Percentiles rank a stretch among this genome's conserved stretches.
phyloP scores from a whole-genome alignment of 306 rosid species.

The Vigna hirtella region DNA sequence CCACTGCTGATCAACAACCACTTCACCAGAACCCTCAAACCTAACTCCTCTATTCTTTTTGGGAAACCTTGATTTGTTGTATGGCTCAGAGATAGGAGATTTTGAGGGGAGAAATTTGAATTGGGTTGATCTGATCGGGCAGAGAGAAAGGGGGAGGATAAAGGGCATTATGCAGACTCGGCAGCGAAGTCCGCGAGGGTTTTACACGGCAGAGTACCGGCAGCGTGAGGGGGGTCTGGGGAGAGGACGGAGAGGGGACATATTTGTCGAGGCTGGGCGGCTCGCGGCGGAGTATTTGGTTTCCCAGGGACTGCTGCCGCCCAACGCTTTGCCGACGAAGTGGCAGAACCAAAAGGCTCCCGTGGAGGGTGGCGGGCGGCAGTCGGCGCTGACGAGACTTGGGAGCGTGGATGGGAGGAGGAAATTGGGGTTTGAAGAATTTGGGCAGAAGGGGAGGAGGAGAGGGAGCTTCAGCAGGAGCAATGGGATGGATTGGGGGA shows the following conservation, averaged over 20 bases:
- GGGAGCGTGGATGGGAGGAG: slow-evolving; percentile 65
- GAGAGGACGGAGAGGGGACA: slow-evolving; percentile 47
- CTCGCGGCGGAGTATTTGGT: slow-evolving; percentile 93
- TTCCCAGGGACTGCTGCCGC: slow-evolving; percentile 80
- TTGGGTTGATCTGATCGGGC: background rate
- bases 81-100: background rate
- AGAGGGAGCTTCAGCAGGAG: slow-evolving; percentile 59
- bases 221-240: slow-evolving; percentile 36
- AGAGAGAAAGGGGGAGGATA: background rate
- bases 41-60: background rate
- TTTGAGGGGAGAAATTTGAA: background rate
- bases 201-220: slow-evolving; percentile 50
- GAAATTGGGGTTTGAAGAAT: slow-evolving; percentile 66
- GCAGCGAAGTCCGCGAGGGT: slow-evolving; percentile 52
- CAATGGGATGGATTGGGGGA: slow-evolving; percentile 72
- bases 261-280: slow-evolving; percentile 91
- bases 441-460: slow-evolving; percentile 62
- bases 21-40: slow-evolving; percentile 18
- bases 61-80: background rate
- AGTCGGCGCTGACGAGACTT: slow-evolving; percentile 70
- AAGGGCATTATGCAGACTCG: slow-evolving; percentile 45
- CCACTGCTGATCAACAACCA: background rate
- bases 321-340: slow-evolving; percentile 60
- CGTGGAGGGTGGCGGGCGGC: slow-evolving; percentile 62
- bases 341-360: slow-evolving; percentile 47